phyloP scores from a whole-genome alignment of 768 basidiomycete species.

The Boletus sp. region DNA sequence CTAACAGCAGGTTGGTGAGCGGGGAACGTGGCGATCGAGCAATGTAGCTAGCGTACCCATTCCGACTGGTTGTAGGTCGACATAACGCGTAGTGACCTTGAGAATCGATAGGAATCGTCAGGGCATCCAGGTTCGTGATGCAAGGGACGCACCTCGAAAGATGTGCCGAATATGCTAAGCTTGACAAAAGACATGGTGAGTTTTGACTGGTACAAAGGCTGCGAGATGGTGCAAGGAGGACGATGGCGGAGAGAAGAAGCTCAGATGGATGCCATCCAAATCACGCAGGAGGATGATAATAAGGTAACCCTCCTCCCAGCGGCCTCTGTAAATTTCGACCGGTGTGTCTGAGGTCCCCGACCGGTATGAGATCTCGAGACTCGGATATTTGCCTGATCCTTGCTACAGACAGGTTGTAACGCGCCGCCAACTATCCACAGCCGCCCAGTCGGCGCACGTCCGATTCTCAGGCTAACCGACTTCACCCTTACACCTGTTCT shows the following conservation, averaged over 20 bases:
- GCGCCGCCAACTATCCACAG: neutral
- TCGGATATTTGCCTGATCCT: too few species aligned
- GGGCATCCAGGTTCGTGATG: slow-evolving; percentile 12
- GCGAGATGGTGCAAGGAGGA: slow-evolving; percentile 2
- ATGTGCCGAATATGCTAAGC: slow-evolving; percentile 97
- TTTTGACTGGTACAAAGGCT: neutral
- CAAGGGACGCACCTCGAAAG: slow-evolving; percentile 70
- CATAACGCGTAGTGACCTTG: slow-evolving; percentile 96
- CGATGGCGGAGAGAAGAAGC: slow-evolving; percentile 13
- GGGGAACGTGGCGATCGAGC: slow-evolving; percentile 2
- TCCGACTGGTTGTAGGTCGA: slow-evolving; percentile 97
- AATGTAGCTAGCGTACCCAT: slow-evolving; percentile 69
- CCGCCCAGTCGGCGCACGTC: neutral
- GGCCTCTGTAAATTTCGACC: slow-evolving; percentile 8
- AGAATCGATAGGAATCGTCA: slow-evolving; percentile 19
- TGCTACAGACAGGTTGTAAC: too few species aligned
- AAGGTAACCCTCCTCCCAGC: slow-evolving; percentile 18
- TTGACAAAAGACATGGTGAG: slow-evolving; percentile 87
- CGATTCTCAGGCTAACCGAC: neutral
- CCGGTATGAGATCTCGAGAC: neutral
- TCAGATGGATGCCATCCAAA: slow-evolving; percentile 14
- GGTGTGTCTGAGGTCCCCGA: slow-evolving; percentile 23
- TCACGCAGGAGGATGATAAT: slow-evolving; percentile 1
- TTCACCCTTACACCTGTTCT: neutral
- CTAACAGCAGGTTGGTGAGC: slow-evolving; percentile 31